phyloP scores from a whole-genome alignment of 2,329 filamentous ascomycete species.

The Apiospora kogelbergensis region DNA sequence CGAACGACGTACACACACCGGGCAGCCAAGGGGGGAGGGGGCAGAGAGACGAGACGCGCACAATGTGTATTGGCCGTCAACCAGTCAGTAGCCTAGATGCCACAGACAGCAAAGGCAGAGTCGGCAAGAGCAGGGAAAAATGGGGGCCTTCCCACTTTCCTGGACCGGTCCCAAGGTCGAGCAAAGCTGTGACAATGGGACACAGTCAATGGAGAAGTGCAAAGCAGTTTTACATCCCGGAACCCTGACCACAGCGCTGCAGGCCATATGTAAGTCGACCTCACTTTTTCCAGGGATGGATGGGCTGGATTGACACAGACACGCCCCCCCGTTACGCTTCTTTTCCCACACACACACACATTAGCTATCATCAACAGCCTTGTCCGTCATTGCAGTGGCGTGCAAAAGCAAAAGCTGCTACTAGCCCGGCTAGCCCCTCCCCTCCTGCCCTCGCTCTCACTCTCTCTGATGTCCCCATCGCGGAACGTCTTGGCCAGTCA shows the following conservation, averaged over 20 bases:
- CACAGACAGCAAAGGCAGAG: too few relatives aligned
- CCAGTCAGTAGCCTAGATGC: too few relatives aligned
- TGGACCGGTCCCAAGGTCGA: background rate
- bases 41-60: background rate
- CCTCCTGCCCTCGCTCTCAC: background rate
- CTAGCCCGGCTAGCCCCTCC: background rate
- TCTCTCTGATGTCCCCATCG: background rate
- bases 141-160: background rate
- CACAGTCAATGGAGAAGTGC: constrained; percentile 2
- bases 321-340: background rate
- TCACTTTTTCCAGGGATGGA: constrained; percentile 3
- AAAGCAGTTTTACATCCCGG: constrained; percentile 5
- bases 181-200: constrained; percentile 3
- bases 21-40: background rate
- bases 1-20: background rate
- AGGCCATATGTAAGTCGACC: constrained; percentile 8
- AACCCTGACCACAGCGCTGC: constrained; percentile 9
- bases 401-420: constrained; percentile 7
- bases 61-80: too few relatives aligned
- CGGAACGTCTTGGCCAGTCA: background rate
- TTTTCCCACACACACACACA: background rate
- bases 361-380: constrained; percentile 6
- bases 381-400: constrained; percentile 10
- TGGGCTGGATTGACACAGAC: background rate
- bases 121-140: background rate